Conservation (phyloP, 2,329 filamentous ascomycete genomes). For the Lachnellula subtilissima region DNA sequence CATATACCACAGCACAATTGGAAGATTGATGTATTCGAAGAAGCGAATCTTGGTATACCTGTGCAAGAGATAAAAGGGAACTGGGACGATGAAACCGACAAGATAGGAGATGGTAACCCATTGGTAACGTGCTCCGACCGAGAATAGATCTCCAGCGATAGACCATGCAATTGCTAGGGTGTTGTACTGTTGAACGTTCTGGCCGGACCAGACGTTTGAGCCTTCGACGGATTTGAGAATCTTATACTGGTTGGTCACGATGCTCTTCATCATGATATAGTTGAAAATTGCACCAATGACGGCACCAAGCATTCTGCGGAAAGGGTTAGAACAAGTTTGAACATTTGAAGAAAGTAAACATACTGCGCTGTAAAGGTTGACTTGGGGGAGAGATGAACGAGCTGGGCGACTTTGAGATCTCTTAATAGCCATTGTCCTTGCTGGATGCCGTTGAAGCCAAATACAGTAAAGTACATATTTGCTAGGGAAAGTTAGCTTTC, state of each 20-base stretch:
- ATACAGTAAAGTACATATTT: slow-evolving; percentile 34
- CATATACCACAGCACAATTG: slow-evolving; percentile 41
- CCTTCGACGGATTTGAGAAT: slow-evolving; percentile 39
- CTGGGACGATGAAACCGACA: slow-evolving; percentile 39
- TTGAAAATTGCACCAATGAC: slow-evolving; percentile 40
- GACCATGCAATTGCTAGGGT: slow-evolving; percentile 36
- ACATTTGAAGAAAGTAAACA: neutral
- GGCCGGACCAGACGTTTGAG: slow-evolving; percentile 44
- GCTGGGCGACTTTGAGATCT: slow-evolving; percentile 48
- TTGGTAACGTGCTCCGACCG: slow-evolving; percentile 35
- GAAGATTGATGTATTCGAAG: slow-evolving; percentile 35
- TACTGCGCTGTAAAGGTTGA: slow-evolving; percentile 57
- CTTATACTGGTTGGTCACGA: slow-evolving; percentile 39
- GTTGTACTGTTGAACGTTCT: slow-evolving; percentile 43
- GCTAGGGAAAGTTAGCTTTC: slow-evolving; percentile 24
- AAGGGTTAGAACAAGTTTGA: neutral
- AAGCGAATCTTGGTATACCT: slow-evolving; percentile 23
- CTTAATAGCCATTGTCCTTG: slow-evolving; percentile 41
- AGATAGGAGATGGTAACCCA: slow-evolving; percentile 38
- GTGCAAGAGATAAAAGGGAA: slow-evolving; percentile 34
- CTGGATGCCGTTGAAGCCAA: slow-evolving; percentile 39
- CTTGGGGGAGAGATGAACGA: slow-evolving; percentile 54
- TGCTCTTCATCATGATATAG: slow-evolving; percentile 39
- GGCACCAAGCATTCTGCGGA: slow-evolving; percentile 33
- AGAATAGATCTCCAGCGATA: slow-evolving; percentile 39